Conservation (phyloP, 108 stramenopile genomes). For the Cyclotella cryptica region DNA sequence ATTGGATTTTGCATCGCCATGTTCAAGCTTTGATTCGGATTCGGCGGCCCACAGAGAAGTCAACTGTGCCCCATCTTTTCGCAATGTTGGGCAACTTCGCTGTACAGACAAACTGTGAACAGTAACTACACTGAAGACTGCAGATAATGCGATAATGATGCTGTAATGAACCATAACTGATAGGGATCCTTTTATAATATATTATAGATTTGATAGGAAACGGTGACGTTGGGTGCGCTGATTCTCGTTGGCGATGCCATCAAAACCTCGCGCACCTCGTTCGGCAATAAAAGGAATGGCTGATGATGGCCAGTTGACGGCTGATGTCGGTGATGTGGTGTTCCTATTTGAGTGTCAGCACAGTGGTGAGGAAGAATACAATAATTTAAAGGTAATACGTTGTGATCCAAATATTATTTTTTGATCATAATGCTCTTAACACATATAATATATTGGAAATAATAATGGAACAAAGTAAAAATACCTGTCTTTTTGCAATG, state of each 20-base stretch:
- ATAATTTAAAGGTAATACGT: too few species aligned
- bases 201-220: neutral
- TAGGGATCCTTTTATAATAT: neutral
- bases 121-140: neutral
- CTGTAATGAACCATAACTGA: neutral
- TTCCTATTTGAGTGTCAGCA: too few species aligned
- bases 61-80: neutral
- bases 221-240: neutral
- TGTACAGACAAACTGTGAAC: neutral
- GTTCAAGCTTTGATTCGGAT: neutral
- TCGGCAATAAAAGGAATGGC: slow-evolving; percentile 8
- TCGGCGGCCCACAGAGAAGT: slow-evolving; percentile 10
- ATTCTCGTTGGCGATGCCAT: neutral
- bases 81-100: neutral
- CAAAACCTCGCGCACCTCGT: neutral
- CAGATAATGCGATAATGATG: neutral
- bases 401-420: too few species aligned
- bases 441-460: too few species aligned
- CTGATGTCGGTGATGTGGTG: neutral
- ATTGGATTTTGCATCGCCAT: neutral
- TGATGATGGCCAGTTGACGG: neutral
- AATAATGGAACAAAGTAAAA: too few species aligned
- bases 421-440: too few species aligned
- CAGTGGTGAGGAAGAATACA: too few species aligned
- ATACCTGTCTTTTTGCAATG: too few species aligned